Base-by-base conservation (phyloP, 495 filamentous ascomycete species). In the Daldinia loculata region DNA sequence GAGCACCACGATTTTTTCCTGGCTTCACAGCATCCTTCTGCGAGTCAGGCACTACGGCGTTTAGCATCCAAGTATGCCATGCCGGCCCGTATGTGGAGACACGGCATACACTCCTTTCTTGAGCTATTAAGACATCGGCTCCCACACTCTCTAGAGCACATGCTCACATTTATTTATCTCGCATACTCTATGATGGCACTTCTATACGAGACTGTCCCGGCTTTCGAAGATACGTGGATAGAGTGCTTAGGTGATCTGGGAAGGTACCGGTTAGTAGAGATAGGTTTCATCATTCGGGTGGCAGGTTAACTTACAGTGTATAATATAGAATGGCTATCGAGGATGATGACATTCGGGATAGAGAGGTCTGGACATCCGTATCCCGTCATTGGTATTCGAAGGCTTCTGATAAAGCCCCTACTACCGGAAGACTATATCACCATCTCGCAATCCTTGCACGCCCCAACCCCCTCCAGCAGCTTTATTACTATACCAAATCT, bases 1-100 rank as follows among this genome's bases (percentile, higher is more conserved):
- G 92, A 95, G 63, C 90, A 93, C 65, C 91, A 95, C 67, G 92
- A 94, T 66, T 94, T 95, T 71, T 90, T 95, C 59, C 77, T 95
- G 1, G 92, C 91, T 0, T 89, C 87, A 0, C 91, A 94, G 63
- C 92, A 95, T 73, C 92, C 91, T 0, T 87, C 87, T 0, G 90
- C 92, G 0, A 88, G 81, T 48, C 81, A 81, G 1, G 85, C 86
- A 9, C 66, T 95, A 1, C 78, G 85, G 55, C 76, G 82, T 11
- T 70, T 95, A 4, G 89, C 92, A 2, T 83, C 87, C 2, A 92
- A 91, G 62, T 94, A 94, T 69, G 86, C 86, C 4, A 94, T 97
- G 91, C 91, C 93, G 1, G 91, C 90, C 2, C 78, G 93, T 2
- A 93, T 97, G 89, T 97, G 93, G 93, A 84, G 90, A 14, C 89